Base-by-base conservation (phyloP, 176 grass and related monocot species). In the Eragrostis curvula region DNA sequence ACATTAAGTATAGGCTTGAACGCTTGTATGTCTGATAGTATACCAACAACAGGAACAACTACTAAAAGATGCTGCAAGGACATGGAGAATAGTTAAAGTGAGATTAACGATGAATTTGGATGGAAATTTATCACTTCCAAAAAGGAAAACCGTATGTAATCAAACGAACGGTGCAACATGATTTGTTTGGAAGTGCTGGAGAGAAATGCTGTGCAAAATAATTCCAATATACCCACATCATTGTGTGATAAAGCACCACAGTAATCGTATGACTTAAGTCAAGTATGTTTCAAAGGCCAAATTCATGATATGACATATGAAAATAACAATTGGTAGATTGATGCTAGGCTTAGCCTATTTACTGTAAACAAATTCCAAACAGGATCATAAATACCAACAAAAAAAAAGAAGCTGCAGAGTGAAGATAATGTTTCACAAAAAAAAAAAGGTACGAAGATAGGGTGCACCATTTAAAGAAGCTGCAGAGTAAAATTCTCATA, bases 21-120 rank as follows among this genome's bases (percentile, higher is more conserved):
- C 15, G 58, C 80, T 24, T 91, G 17, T 61, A 52, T 87, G 53
- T 94, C 84, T 42, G 69, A 85, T 5, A 94, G 73, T 83, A 94
- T 43, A 18, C 92, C 86, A 55, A 89, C 28, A 66, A 94, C 81
- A 82, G 92, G 92, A 79, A 79, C 84, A 85, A 94, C 92, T 64
- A 86, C 71, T 45, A 94, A 78, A 83, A 91, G 92, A 87, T 94
- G 87, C 92, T 91, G 81, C 65, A 78, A 86, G 45, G 2, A 75
- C 46, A 83, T 2, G 11, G 30, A 82, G 3, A 70, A 60, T 67
- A 60, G 40, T 59, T 81, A 41, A 16, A 49, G 45, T 40, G 53
- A 85, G 36, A 36, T 36, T 36, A 20, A 61, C 43, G 20, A 18
- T 7, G 7, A 66, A 6, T 66, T 67, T 52, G 39, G 24, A 79